Conservation (phyloP, 352 stramenopile species). For the Halophytophthora batemanensis region DNA sequence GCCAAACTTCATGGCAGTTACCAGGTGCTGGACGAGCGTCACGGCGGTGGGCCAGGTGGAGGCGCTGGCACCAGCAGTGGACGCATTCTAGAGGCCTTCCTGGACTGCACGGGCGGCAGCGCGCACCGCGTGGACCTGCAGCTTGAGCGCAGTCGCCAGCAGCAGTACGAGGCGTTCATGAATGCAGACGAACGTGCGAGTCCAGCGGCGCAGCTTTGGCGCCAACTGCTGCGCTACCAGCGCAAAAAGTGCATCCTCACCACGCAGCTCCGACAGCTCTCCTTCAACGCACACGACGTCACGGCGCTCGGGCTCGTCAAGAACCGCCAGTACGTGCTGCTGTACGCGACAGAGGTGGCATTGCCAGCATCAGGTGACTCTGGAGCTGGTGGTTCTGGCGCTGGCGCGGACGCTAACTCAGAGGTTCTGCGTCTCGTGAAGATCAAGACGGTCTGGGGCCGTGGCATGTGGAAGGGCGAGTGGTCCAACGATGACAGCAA, state of each 20-base stretch:
- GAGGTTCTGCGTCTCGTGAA: slow-evolving; percentile 69
- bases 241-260: slow-evolving; percentile 62
- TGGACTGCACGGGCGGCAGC: slow-evolving; percentile 87
- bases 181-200: slow-evolving; percentile 22
- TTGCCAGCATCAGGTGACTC: slow-evolving; percentile 4
- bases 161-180: slow-evolving; percentile 21
- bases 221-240: slow-evolving; percentile 58
- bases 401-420: not conserved
- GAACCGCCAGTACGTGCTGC: slow-evolving; percentile 75
- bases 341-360: slow-evolving; percentile 63
- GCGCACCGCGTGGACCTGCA: slow-evolving; percentile 72
- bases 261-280: slow-evolving; percentile 64
- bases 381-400: slow-evolving; percentile 1
- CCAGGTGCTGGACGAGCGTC: slow-evolving; percentile 43
- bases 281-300: slow-evolving; percentile 59
- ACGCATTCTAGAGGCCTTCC: slow-evolving; percentile 77
- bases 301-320: slow-evolving; percentile 65
- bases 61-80: slow-evolving; percentile 41
- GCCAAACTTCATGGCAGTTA: slow-evolving; percentile 87
- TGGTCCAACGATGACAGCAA: slow-evolving; percentile 84
- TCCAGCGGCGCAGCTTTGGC: slow-evolving; percentile 47
- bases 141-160: slow-evolving; percentile 33
- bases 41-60: slow-evolving; percentile 29
- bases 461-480: slow-evolving; percentile 78
- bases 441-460: slow-evolving; percentile 77